These are phyloP conservation scores for Aspergillus proliferans DNA, from an alignment of 2,329 filamentous ascomycete species.

Conservation along the genomic window DNA sequence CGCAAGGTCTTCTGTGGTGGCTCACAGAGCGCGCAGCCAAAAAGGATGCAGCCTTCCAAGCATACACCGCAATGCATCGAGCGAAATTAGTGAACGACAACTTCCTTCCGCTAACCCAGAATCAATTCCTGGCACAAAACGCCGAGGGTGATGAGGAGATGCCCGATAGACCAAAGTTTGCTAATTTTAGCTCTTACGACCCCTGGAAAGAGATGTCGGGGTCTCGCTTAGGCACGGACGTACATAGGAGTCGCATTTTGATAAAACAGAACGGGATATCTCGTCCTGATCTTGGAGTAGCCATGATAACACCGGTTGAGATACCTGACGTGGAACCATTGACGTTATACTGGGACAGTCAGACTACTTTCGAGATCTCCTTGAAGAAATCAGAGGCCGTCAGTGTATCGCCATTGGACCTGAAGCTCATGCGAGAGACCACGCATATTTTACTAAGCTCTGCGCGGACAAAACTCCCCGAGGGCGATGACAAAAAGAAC, in stretches of 20 bases:
- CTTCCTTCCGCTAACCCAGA: constrained; percentile 55
- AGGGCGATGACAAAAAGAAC: no score
- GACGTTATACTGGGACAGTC: constrained; percentile 23
- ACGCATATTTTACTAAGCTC: no score
- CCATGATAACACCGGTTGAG: constrained; percentile 13
- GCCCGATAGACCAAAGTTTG: constrained; percentile 11
- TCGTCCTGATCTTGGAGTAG: constrained; percentile 13
- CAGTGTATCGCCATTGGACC: no score
- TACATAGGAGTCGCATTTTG: constrained; percentile 17
- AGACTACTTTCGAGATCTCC: constrained; percentile 16
- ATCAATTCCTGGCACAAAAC: constrained; percentile 18
- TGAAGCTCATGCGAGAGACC: no score
- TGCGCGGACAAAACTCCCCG: no score
- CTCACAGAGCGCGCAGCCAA: constrained; percentile 62
- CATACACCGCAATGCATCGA: constrained; percentile 64
- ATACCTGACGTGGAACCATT: constrained; percentile 16
- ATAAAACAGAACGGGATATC: constrained; percentile 11
- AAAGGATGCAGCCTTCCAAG: constrained; percentile 77
- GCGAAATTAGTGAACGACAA: constrained; percentile 71
- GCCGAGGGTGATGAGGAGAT: constrained; percentile 3
- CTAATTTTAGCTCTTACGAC: constrained; percentile 24
- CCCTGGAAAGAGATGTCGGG: constrained; percentile 24
- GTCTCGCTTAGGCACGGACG: constrained; percentile 17
- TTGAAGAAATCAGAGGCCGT: constrained; percentile 8
- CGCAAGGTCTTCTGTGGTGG: constrained; percentile 55